Base-by-base conservation (phyloP, 2,329 filamentous ascomycete genomes). In the Didymella keratinophila region DNA sequence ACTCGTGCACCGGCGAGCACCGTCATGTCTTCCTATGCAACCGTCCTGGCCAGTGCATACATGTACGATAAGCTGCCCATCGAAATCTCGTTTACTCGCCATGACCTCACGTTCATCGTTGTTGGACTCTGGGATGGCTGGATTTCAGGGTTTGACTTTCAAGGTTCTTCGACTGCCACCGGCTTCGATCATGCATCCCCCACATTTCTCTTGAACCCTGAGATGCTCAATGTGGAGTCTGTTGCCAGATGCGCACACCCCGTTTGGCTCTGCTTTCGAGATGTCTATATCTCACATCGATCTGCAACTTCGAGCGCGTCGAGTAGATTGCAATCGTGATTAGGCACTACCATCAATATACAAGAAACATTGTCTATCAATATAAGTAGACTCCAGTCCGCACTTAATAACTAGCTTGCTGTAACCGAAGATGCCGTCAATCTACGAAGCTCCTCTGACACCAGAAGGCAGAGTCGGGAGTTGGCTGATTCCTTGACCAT, bases 41-140 rank as follows among this genome's bases (percentile, higher is more conserved):
- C 21, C 16, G 9, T 16, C 25, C 12, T 32, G 46, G 37, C 54
- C 58, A 63, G 48, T 61, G 47, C 55, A 39, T 32, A 27, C 16
- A 7, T 16, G 37, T 34, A 28, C 32, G 41, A 52, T 36, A 47
- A 39, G 41, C 32, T 36, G 39, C 32, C 11, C 20, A 42, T 43
- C 27, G 12, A 18, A 49, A 37, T 34, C 14, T 52, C 44, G 25
- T 37, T 27, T 28, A 27, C 36, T 49, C 39, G 32, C 18, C 46
- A 27, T 27, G 37, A 23, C 41, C 23, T 18, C 23, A 27, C 23
- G 41, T 27, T n/a, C 23, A 14, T 23, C 2, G 37, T 10, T 14
- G 20, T 23, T n/a, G 14, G 16, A 25, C 23, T 25, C 7, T 3
- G 4, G 7, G 23, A 25, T 25, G 3, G 23, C 23, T 25, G 23